Conservation (phyloP, 1,284 basidiomycete species). For the Mycosarcoma mackinlayi region DNA sequence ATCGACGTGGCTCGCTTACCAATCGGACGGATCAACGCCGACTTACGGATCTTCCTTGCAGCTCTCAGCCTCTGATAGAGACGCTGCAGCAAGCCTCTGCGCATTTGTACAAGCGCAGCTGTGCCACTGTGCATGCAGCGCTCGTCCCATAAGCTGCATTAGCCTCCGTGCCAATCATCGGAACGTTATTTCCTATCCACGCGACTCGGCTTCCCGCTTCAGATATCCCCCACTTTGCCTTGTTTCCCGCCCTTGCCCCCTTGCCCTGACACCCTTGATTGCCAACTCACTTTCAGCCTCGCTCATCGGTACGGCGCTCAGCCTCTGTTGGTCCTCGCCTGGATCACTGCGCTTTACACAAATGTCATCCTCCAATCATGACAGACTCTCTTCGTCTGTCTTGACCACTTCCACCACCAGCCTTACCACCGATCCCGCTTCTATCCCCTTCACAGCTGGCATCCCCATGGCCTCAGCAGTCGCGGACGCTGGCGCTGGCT, state of each 20-base stretch:
- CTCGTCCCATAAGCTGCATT: not conserved
- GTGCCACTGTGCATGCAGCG: not conserved
- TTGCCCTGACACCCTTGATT: not conserved
- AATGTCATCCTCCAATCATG: slow-evolving; percentile 3
- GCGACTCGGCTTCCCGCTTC: too few relatives aligned
- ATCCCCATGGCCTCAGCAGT: slow-evolving; percentile 44
- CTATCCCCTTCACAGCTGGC: slow-evolving; percentile 34
- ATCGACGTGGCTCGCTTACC: too few relatives aligned
- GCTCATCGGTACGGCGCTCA: too few relatives aligned
- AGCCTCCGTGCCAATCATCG: not conserved
- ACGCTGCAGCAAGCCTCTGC: too few relatives aligned
- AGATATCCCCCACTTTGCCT: not conserved
- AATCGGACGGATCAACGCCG: too few relatives aligned
- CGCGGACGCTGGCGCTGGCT: slow-evolving; percentile 40
- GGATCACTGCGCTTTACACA: not conserved
- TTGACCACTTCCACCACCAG: slow-evolving; percentile 6
- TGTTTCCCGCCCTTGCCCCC: not conserved
- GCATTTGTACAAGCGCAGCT: too few relatives aligned
- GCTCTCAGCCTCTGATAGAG: not conserved
- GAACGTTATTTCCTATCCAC: not conserved
- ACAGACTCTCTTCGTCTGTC: slow-evolving; percentile 1
- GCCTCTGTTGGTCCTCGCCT: too few relatives aligned
- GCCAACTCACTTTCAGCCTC: not conserved
- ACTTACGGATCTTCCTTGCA: not conserved
- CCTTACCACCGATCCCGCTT: slow-evolving; percentile 4